Percentiles rank a stretch among this genome's conserved stretches.
phyloP scores from a whole-genome alignment of 208 protist species.

The Herpetomonas tarakana region DNA sequence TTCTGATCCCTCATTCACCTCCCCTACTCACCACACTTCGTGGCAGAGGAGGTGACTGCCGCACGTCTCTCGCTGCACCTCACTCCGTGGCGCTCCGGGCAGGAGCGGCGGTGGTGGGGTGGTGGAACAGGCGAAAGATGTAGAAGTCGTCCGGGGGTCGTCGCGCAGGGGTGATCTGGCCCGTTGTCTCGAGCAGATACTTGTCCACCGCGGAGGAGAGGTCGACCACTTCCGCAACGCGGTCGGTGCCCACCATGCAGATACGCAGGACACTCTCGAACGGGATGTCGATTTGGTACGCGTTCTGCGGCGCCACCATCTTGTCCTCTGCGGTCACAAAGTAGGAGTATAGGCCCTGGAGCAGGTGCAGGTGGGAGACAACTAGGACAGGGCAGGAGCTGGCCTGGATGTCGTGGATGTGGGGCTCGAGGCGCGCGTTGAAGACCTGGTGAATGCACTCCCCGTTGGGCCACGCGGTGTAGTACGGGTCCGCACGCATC shows the following conservation, averaged over 20 bases:
- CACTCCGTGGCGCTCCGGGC: no score
- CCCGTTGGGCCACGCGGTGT: constrained; percentile 86
- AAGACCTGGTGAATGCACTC: constrained; percentile 89
- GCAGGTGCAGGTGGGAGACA: constrained; percentile 70
- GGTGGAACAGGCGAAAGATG: constrained; percentile 10
- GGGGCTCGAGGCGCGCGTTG: constrained; percentile 81
- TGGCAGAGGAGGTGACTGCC: no score
- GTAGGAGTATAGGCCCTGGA: constrained; percentile 86
- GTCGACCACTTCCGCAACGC: constrained; percentile 66
- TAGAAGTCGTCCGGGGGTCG: constrained; percentile 9
- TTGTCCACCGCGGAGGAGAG: constrained; percentile 51
- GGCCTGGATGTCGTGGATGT: constrained; percentile 90
- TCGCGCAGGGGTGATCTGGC: background rate
- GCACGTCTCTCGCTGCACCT: no score
- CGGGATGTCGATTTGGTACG: constrained; percentile 75
- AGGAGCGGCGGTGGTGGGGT: no score
- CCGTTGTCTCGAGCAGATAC: constrained; percentile 20
- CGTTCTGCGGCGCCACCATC: constrained; percentile 70
- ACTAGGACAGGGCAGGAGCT: constrained; percentile 75
- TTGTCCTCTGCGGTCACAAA: constrained; percentile 78
- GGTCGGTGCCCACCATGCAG: constrained; percentile 51
- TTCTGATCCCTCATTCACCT: no score
- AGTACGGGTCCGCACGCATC: constrained; percentile 83
- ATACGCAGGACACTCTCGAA: constrained; percentile 80
- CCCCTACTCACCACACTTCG: no score